Conservation (phyloP, 1,284 basidiomycete genomes). For the Puccinia sorghi region DNA sequence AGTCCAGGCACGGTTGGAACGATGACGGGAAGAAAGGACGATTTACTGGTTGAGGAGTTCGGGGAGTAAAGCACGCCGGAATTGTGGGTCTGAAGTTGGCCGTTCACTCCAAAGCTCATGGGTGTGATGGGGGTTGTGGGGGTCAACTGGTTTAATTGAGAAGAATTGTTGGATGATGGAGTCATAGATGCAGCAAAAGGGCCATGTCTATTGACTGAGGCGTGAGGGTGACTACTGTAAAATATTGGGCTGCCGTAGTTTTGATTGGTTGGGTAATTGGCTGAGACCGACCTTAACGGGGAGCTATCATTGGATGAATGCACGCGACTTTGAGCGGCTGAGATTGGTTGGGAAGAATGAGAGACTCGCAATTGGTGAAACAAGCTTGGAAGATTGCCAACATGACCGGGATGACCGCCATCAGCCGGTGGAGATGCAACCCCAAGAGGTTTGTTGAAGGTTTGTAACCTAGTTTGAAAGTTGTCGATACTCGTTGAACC, state of each 20-base stretch:
- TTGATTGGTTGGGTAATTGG: slow-evolving; percentile 3
- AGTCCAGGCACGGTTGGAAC: slow-evolving; percentile 20
- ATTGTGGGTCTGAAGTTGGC: background rate
- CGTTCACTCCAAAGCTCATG: slow-evolving; percentile 12
- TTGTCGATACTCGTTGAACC: slow-evolving; percentile 27
- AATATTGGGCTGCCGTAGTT: slow-evolving; percentile 1
- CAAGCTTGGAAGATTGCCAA: slow-evolving; percentile 4
- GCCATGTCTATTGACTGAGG: background rate
- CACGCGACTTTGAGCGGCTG: slow-evolving; percentile 4
- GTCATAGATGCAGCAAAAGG: slow-evolving; percentile 23
- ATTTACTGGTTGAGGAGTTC: background rate
- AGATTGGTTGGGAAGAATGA: slow-evolving; percentile 1
- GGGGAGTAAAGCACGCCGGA: background rate
- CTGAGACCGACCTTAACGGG: slow-evolving; percentile 9
- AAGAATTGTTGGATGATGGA: background rate
- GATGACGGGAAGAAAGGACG: slow-evolving; percentile 19
- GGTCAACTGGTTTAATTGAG: background rate
- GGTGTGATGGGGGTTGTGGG: slow-evolving; percentile 16
- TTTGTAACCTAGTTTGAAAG: slow-evolving; percentile 13
- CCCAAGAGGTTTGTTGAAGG: slow-evolving; percentile 2
- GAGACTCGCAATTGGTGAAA: slow-evolving; percentile 26
- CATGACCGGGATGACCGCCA: background rate
- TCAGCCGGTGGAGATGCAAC: background rate
- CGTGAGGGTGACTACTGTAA: slow-evolving; percentile 18
- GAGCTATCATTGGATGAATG: background rate